phyloP scores from a whole-genome alignment of 164 flowering plant species.

The Stephania japonica region DNA sequence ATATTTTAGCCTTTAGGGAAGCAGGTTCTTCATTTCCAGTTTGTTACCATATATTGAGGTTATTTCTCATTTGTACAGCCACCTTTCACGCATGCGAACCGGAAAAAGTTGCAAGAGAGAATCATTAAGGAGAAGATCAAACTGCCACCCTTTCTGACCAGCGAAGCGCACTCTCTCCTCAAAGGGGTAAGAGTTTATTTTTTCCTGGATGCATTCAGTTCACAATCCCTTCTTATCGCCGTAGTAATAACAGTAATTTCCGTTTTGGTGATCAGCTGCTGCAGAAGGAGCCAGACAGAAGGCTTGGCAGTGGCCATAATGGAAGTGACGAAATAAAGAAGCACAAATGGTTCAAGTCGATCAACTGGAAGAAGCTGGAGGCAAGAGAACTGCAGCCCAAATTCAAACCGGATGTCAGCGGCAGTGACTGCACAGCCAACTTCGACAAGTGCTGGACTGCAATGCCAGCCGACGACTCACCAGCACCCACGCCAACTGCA shows the following conservation, averaged over 20 bases:
- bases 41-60: background rate
- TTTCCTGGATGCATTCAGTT: background rate
- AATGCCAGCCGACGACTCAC: conserved; percentile 75
- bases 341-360: conserved; percentile 68
- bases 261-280: conserved; percentile 38
- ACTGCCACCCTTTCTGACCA: conserved; percentile 54
- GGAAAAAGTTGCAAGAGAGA: conserved; percentile 75
- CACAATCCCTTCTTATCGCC: background rate
- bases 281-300: conserved; percentile 66
- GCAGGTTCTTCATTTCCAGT: background rate
- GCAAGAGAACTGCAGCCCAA: conserved; percentile 51
- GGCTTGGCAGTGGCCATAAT: conserved; percentile 68
- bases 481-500: conserved; percentile 73
- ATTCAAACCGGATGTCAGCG: conserved; percentile 77
- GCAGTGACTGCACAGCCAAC: conserved; percentile 73
- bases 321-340: conserved; percentile 61
- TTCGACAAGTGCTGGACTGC: conserved; percentile 79
- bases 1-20: too few species aligned
- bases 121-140: conserved; percentile 71
- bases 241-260: background rate
- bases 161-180: conserved; percentile 75
- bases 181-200: conserved; percentile 53
- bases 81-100: conserved; percentile 58
- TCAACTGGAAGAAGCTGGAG: conserved; percentile 80
- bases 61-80: conserved; percentile 41